Evolutionary conservation across 2,329 filamentous ascomycete species (phyloP), one percentile per base, ranked within the genome.

Genomic region (Incumbomyces delicatus): DNA sequence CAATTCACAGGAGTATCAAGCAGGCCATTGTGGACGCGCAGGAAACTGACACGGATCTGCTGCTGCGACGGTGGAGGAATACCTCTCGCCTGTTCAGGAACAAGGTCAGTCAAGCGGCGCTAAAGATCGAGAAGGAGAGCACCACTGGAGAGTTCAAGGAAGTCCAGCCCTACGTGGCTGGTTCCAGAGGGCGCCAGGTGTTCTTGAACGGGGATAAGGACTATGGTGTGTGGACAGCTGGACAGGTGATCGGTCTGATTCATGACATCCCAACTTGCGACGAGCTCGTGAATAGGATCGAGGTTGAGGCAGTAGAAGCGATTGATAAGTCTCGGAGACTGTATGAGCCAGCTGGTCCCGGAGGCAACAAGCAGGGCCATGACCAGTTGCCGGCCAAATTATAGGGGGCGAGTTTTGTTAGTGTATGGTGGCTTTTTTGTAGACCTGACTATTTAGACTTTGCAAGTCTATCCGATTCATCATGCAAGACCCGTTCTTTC

Each of bases 211-310:
- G 92, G 14, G 92, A 98, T 62, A 78, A 85, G 44, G 85, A 98
- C 60, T 87, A 79, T 63, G 92, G 92, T 46, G 89, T 95, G 33
- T 98, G 92, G 92, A 96, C 92, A 16, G 88, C 90, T 7, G 92
- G 92, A 10, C 90, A 95, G 64, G 90, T 96, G 56, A 95, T 98
- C 55, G 86, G 86, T 5, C 64, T 92, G 47, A 92, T 92, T 52
- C 80, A 90, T 57, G 86, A 92, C 58, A 49, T 58, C 31, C 56
- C 56, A 7, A 53, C 56, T 5, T 90, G 86, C 60, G 75, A 76
- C 39, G 80, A 69, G 1, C 69, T 92, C 20, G 68, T 88, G 8
- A 71, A 71, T 56, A 76, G 86, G 48, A 89, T 92, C 57, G 85
- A 89, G 70, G 80, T 73, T 62, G 86, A 90, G 64, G 85, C 85